These are phyloP conservation scores for Fonsecaea pedrosoi DNA, from an alignment of 2,329 filamentous ascomycete species.

Conservation along the genomic window DNA sequence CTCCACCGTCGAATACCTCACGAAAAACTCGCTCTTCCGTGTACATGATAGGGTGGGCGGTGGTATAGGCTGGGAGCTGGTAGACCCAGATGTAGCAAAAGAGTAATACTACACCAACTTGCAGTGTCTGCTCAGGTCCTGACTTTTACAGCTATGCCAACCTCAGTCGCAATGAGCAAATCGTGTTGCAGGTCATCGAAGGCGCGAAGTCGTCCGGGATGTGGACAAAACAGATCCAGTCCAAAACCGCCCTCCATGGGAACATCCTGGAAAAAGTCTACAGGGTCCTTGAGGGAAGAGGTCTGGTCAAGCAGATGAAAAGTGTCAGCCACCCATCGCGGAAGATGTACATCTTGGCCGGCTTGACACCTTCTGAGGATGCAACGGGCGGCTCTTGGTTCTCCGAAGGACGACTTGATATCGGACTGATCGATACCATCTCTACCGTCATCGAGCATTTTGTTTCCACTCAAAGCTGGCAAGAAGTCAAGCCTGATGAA, in stretches of 20 bases:
- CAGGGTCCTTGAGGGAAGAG: slow-evolving; percentile 81
- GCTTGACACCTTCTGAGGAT: slow-evolving; percentile 82
- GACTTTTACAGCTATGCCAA: slow-evolving; percentile 45
- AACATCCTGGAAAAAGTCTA: slow-evolving; percentile 79
- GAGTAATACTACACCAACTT: slow-evolving; percentile 55
- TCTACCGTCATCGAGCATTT: slow-evolving; percentile 67
- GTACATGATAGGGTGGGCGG: slow-evolving; percentile 50
- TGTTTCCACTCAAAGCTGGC: slow-evolving; percentile 75
- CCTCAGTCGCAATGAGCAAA: slow-evolving; percentile 69
- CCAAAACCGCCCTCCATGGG: slow-evolving; percentile 81
- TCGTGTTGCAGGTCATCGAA: slow-evolving; percentile 90
- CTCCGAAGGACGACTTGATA: slow-evolving; percentile 86
- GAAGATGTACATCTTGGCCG: slow-evolving; percentile 94
- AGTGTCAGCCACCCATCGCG: slow-evolving; percentile 88
- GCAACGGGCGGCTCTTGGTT: slow-evolving; percentile 96
- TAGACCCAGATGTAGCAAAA: slow-evolving; percentile 56
- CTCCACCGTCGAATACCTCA: slow-evolving; percentile 53
- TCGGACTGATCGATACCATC: slow-evolving; percentile 81
- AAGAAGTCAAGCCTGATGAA: slow-evolving; percentile 46
- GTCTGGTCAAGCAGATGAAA: slow-evolving; percentile 86
- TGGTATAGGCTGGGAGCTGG: slow-evolving; percentile 56
- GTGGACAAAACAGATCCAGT: slow-evolving; percentile 86
- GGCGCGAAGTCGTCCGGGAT: slow-evolving; percentile 83
- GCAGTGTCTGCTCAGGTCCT: slow-evolving; percentile 24
- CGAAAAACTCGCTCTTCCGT: slow-evolving; percentile 55